phyloP scores from a whole-genome alignment of 208 protist species.

The Leishmania turanica region DNA sequence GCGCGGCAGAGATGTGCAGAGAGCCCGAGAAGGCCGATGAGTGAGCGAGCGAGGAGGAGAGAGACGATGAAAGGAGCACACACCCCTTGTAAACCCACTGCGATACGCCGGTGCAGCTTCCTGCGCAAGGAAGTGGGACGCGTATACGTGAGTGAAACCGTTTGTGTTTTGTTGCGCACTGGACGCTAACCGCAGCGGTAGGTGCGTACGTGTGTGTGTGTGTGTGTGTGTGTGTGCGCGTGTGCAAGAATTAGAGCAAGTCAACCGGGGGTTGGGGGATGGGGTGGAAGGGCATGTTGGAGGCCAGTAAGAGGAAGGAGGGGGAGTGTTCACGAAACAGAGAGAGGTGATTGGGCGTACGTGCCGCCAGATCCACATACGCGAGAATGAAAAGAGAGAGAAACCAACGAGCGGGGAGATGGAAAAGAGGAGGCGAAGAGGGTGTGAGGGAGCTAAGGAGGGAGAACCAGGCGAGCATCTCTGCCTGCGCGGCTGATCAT shows the following conservation, averaged over 20 bases:
- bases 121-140: neutral
- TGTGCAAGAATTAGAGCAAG: neutral
- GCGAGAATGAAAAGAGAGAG: neutral
- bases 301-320: neutral
- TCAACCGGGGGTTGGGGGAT: neutral
- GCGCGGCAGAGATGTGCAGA: neutral
- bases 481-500: neutral
- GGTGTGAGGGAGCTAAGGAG: conserved; percentile 6
- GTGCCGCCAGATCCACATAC: neutral
- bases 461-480: neutral
- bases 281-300: neutral
- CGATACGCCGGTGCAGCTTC: neutral
- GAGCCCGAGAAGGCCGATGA: neutral
- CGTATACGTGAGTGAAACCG: neutral
- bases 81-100: neutral
- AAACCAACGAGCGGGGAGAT: neutral
- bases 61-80: neutral
- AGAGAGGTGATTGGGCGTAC: neutral
- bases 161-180: neutral
- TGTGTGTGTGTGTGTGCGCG: neutral
- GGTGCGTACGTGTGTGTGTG: neutral
- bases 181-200: neutral
- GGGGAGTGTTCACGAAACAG: neutral
- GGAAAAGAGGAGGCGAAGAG: neutral
- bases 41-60: neutral